These are phyloP conservation scores for Calycina herbarum DNA, from an alignment of 2,329 filamentous ascomycete species.

Conservation along the genomic window DNA sequence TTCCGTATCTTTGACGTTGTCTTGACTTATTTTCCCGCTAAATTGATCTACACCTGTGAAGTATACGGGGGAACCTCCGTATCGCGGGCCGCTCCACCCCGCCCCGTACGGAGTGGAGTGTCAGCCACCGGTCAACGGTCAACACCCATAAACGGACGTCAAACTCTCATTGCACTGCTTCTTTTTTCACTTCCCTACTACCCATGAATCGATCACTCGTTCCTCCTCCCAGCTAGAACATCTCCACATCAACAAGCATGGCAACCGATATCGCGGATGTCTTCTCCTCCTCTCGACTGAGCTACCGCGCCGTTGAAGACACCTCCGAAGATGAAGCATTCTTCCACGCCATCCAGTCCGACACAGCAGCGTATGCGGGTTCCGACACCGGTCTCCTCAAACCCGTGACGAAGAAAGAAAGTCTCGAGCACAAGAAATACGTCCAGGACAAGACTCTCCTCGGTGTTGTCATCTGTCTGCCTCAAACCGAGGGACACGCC, in stretches of 20 bases:
- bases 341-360: constrained; percentile 35
- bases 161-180: too few species aligned
- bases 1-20: too few species aligned
- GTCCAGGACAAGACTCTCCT: constrained; percentile 37
- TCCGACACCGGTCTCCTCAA: constrained; percentile 34
- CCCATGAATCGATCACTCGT: too few species aligned
- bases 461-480: constrained; percentile 41
- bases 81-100: too few species aligned
- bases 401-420: constrained; percentile 36
- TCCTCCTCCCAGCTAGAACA: neutral
- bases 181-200: too few species aligned
- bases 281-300: constrained; percentile 41
- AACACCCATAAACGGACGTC: too few species aligned
- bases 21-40: too few species aligned
- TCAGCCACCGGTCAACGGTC: too few species aligned
- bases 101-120: too few species aligned
- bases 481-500: constrained; percentile 16
- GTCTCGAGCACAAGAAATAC: constrained; percentile 35
- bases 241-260: neutral
- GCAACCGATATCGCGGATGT: constrained; percentile 24
- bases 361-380: constrained; percentile 35
- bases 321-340: constrained; percentile 38
- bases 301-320: constrained; percentile 41
- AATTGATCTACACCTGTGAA: too few species aligned
- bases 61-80: too few species aligned